A percentile compares a stretch with the other conserved stretches of the same genome.
Evolutionary conservation across 1,284 basidiomycete species (phyloP).

Genomic region (Trichosporon sp.): DNA sequence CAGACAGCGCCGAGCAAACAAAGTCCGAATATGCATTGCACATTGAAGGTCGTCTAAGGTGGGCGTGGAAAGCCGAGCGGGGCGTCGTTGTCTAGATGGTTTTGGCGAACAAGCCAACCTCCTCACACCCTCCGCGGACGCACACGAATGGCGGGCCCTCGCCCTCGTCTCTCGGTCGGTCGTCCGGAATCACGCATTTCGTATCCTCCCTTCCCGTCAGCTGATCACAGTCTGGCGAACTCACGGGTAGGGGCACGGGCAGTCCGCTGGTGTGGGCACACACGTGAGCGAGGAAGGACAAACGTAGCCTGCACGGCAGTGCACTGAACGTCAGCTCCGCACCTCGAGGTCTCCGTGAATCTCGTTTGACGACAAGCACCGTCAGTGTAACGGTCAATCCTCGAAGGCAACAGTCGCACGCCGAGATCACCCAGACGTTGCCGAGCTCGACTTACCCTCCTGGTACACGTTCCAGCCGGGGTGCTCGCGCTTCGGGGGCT

Average conservation of each 20-base stretch:
- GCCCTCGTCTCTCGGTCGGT: slow-evolving; percentile 40
- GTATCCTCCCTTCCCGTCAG: slow-evolving; percentile 37
- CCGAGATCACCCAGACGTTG: no score
- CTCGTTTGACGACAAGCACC: no score
- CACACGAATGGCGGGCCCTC: slow-evolving; percentile 48
- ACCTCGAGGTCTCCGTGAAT: no score
- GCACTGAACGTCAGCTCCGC: slow-evolving; percentile 27
- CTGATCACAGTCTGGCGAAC: slow-evolving; percentile 7
- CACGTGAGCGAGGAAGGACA: slow-evolving; percentile 42
- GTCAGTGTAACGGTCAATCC: no score
- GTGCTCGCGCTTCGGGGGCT: slow-evolving; percentile 28
- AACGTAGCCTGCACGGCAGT: slow-evolving; percentile 45
- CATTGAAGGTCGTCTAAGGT: not conserved
- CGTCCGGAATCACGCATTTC: slow-evolving; percentile 43
- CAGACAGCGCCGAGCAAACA: not conserved
- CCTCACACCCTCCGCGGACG: slow-evolving; percentile 34
- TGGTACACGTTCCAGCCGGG: slow-evolving; percentile 42
- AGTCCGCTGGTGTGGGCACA: slow-evolving; percentile 47
- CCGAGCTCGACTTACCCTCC: slow-evolving; percentile 25
- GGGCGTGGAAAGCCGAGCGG: not conserved
- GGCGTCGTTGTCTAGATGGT: slow-evolving; percentile 24
- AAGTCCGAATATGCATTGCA: slow-evolving; percentile 5
- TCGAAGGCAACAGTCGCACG: no score
- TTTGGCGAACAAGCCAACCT: slow-evolving; percentile 28
- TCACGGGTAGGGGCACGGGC: slow-evolving; percentile 48